A percentile compares a stretch with the other conserved stretches of the same genome.
Evolutionary conservation across 2,329 filamentous ascomycete species (phyloP).

Genomic region (Pyricularia pennisetigena): DNA sequence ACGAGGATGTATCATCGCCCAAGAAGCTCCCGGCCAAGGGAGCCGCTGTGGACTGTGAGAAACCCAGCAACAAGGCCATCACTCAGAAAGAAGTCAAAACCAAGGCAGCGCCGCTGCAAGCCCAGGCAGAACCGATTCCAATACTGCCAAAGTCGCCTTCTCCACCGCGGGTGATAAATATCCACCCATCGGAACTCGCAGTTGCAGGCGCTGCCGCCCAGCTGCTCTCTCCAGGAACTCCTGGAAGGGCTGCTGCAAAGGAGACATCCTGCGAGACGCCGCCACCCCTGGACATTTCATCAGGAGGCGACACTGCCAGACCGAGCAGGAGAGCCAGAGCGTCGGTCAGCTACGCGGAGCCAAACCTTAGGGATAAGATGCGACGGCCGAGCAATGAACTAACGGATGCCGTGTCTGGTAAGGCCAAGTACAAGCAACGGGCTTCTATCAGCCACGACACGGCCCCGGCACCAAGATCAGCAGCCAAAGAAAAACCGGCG

Average conservation of each 20-base stretch:
- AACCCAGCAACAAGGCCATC: not conserved
- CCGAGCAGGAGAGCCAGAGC: constrained; percentile 57
- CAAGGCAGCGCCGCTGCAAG: constrained; percentile 5
- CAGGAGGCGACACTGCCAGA: constrained; percentile 46
- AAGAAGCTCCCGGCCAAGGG: constrained; percentile 33
- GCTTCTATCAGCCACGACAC: constrained; percentile 1
- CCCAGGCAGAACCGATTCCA: constrained; percentile 12
- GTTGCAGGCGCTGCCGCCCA: constrained; percentile 27
- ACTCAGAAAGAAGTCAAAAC: not conserved
- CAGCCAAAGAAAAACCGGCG: not conserved
- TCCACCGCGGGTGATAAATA: not conserved
- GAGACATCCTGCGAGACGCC: constrained; percentile 40
- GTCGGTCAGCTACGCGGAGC: constrained; percentile 72
- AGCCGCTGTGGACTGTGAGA: constrained; percentile 11
- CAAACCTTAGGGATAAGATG: constrained; percentile 76
- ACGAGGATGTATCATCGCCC: constrained; percentile 48
- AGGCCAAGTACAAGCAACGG: constrained; percentile 38
- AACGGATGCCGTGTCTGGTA: constrained; percentile 62
- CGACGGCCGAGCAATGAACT: constrained; percentile 67
- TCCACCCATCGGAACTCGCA: not conserved
- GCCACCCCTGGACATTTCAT: constrained; percentile 47
- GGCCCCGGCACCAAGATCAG: not conserved
- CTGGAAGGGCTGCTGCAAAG: constrained; percentile 28
- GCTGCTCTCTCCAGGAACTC: constrained; percentile 36
- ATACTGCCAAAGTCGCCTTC: constrained; percentile 2